Base-by-base conservation (phyloP, 352 stramenopile genomes). In the Blastocystis sp. region DNA sequence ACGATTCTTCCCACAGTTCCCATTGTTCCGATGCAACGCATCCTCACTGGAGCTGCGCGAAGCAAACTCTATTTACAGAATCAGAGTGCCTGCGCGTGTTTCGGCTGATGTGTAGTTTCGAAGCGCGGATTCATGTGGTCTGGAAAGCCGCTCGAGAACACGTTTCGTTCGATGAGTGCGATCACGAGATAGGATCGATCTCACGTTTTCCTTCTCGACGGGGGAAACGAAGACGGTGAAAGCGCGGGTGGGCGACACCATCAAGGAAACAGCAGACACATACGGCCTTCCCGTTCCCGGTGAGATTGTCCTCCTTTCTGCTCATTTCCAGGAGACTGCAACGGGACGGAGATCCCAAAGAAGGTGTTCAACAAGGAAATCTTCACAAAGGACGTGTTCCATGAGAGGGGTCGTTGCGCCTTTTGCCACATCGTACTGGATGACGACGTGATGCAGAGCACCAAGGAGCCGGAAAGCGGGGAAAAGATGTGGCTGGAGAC, bases 401-500 rank as follows among this genome's bases (percentile, higher is more conserved):
- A 57, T 57, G 66, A 59, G 52, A 45, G 11, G 42, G 66, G 66
- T 57, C 21, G 17, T 48, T 84, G 74, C 17, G 10, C 65, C n/a
- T 84, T 84, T 52, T 84, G 74, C 60, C 74, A 84, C 48, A 59
- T 84, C 7, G 42, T 84, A 70, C 28, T 84, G 19, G 11, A 14
- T 28, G 74, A 84, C 21, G 24, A 38, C 10, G 40, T 84, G 10
- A 40, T 69, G 17, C 11, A 68, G 3, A 59, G 24, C 3, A 38
- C 59, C 40, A 52, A 11, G 2, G 60, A 42, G 1, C 74, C 74
- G 24, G 57, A 68, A 68, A 24, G 65, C 9, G 74, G 74, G 69
- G 74, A 84, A 7, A 52, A 84, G 59, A 70, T 84, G 74, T 84
- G 74, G 74, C 28, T 84, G 59, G 74, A 84, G n/a, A 68, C 28